phyloP scores from a whole-genome alignment of 495 filamentous ascomycete genomes.

The Physcia stellaris region DNA sequence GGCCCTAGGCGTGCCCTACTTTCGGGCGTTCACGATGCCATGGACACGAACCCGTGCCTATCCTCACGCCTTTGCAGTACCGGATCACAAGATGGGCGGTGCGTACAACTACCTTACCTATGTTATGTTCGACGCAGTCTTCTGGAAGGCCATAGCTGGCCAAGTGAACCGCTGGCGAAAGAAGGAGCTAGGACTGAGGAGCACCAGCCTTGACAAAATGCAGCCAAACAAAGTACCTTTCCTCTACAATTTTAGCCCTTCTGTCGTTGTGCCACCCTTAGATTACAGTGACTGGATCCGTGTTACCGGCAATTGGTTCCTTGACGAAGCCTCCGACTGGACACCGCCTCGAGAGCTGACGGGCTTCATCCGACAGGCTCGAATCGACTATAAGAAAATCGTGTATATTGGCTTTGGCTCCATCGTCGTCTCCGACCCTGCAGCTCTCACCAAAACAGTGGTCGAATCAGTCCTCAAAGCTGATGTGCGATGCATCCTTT shows the following conservation, averaged over 20 bases:
- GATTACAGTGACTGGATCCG: slow-evolving; percentile 98
- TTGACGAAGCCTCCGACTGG: slow-evolving; percentile 70
- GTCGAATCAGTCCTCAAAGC: slow-evolving; percentile 85
- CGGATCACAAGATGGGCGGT: slow-evolving; percentile 85
- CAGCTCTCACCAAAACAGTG: slow-evolving; percentile 74
- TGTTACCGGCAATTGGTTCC: slow-evolving; percentile 95
- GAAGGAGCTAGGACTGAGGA: slow-evolving; percentile 59
- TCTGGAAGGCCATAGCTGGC: slow-evolving; percentile 84
- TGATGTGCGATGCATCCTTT: slow-evolving; percentile 87
- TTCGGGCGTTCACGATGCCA: slow-evolving; percentile 96
- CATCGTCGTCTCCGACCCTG: slow-evolving; percentile 85
- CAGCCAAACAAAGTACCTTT: slow-evolving; percentile 95
- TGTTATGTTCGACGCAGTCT: slow-evolving; percentile 92
- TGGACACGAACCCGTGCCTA: slow-evolving; percentile 95
- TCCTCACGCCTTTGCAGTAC: slow-evolving; percentile 94
- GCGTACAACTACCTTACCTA: slow-evolving; percentile 92
- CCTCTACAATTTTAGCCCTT: slow-evolving; percentile 91
- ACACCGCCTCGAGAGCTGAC: slow-evolving; percentile 58
- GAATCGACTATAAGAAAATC: slow-evolving; percentile 72
- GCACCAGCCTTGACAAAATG: slow-evolving; percentile 78
- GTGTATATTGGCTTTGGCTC: slow-evolving; percentile 97
- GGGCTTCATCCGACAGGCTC: slow-evolving; percentile 68
- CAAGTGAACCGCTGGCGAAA: slow-evolving; percentile 92
- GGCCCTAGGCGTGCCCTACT: slow-evolving; percentile 85
- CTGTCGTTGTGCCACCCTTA: slow-evolving; percentile 78